phyloP scores from a whole-genome alignment of 805 yeast genomes.

The Candida suzukii region DNA sequence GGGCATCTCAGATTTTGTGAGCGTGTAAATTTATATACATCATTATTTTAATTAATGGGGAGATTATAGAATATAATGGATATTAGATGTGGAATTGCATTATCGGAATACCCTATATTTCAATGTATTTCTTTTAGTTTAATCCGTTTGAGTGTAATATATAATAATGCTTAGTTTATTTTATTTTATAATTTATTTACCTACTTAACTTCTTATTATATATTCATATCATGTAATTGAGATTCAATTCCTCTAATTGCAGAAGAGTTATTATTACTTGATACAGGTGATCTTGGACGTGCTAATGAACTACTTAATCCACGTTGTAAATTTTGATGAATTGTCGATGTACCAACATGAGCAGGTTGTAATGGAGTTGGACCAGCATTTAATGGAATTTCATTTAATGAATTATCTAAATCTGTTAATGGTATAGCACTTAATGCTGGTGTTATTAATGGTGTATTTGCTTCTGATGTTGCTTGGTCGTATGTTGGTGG shows the following conservation, averaged over 20 bases:
- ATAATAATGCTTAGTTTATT: too few species aligned
- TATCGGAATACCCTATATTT: too few species aligned
- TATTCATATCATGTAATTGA: neutral
- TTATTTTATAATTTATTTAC: too few species aligned
- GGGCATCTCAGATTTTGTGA: neutral
- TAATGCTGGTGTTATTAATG: slow-evolving; percentile 8
- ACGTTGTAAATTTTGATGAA: neutral
- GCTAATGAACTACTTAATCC: neutral
- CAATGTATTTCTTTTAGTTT: too few species aligned
- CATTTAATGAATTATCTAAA: slow-evolving; percentile 16
- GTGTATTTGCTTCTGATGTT: slow-evolving; percentile 11
- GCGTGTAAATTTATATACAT: too few species aligned
- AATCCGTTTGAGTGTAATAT: too few species aligned
- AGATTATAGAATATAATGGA: too few species aligned
- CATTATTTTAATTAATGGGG: too few species aligned
- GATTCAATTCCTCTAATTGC: neutral
- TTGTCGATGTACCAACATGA: neutral
- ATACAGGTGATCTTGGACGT: neutral
- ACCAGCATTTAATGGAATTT: neutral
- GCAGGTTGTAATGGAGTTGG: neutral
- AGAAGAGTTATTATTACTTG: too few species aligned
- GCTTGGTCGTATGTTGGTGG: slow-evolving; percentile 73
- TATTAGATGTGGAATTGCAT: too few species aligned
- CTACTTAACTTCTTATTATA: too few species aligned
- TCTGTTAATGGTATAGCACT: neutral